Evolutionary conservation across 345 rosid genomes (phyloP).

Genomic region (Aurinia saxatilis): DNA sequence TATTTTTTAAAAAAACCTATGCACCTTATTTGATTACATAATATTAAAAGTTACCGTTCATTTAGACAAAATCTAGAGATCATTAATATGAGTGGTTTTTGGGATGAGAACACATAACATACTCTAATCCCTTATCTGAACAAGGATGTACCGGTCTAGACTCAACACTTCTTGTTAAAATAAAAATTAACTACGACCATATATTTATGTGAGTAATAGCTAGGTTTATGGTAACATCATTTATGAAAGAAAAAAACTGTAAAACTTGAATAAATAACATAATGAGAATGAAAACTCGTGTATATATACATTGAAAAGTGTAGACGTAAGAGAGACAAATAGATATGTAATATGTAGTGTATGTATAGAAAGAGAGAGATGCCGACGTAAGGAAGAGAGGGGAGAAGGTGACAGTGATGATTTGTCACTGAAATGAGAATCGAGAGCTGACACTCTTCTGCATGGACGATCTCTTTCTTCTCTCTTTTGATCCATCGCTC

Average conservation of each 20-base stretch:
- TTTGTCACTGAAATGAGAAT: constrained; percentile 21
- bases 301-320: not conserved
- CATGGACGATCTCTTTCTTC: constrained; percentile 29
- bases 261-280: not conserved
- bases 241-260: not conserved
- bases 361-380: not conserved
- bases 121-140: too few species aligned
- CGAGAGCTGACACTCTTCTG: constrained; percentile 39
- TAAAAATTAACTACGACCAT: not conserved
- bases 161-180: too few species aligned
- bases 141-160: too few species aligned
- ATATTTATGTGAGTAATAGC: not conserved
- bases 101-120: too few species aligned
- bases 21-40: not conserved
- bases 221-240: too few species aligned
- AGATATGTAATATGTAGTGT: not conserved
- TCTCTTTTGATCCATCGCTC: constrained; percentile 31
- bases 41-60: too few species aligned
- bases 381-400: constrained; percentile 14
- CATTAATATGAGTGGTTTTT: too few species aligned
- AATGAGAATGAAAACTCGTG: not conserved
- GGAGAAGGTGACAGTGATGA: constrained; percentile 26
- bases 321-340: constrained; percentile 12
- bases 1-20: not conserved
- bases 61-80: too few species aligned